Evolutionary conservation across 306 rosid genomes (phyloP).

Genomic region (Myrica gale): DNA sequence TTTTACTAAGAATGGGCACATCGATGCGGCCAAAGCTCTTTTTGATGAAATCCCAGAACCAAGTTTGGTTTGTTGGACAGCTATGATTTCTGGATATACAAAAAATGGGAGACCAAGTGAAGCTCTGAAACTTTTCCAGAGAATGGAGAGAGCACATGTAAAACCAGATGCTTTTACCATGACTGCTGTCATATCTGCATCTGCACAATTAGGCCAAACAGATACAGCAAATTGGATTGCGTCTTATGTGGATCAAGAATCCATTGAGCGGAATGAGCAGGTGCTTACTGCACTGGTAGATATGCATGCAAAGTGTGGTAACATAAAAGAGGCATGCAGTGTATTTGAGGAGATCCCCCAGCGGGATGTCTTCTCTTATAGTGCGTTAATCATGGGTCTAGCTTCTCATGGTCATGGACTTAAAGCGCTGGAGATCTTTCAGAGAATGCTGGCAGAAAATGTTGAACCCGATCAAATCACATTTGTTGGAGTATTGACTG

Average conservation of each 20-base stretch:
- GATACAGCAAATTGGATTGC: constrained; percentile 25
- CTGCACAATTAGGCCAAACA: constrained; percentile 23
- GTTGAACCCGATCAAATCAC: constrained; percentile 24
- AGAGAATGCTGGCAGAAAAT: constrained; percentile 25
- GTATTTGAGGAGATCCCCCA: constrained; percentile 17
- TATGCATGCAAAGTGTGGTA: constrained; percentile 37
- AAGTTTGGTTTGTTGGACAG: constrained; percentile 35
- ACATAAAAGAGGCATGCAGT: constrained; percentile 15
- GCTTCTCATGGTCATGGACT: constrained; percentile 33
- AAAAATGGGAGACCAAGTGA: constrained; percentile 27
- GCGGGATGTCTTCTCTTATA: constrained; percentile 22
- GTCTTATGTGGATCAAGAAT: constrained; percentile 9
- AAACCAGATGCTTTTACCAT: constrained; percentile 28
- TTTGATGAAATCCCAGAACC: constrained; percentile 27
- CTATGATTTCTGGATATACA: constrained; percentile 26
- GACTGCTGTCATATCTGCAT: constrained; percentile 33
- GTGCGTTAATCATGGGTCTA: constrained; percentile 29
- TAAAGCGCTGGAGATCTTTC: constrained; percentile 27
- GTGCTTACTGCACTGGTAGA: constrained; percentile 30
- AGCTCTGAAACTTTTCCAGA: constrained; percentile 11
- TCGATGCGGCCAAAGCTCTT: constrained; percentile 8
- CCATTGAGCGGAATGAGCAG: constrained; percentile 19
- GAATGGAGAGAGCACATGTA: constrained; percentile 12
- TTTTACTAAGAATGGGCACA: constrained; percentile 9
- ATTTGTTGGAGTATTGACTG: constrained; percentile 29